Conservation (phyloP, 2,329 filamentous ascomycete species). For the Calonectria hawksworthii region DNA sequence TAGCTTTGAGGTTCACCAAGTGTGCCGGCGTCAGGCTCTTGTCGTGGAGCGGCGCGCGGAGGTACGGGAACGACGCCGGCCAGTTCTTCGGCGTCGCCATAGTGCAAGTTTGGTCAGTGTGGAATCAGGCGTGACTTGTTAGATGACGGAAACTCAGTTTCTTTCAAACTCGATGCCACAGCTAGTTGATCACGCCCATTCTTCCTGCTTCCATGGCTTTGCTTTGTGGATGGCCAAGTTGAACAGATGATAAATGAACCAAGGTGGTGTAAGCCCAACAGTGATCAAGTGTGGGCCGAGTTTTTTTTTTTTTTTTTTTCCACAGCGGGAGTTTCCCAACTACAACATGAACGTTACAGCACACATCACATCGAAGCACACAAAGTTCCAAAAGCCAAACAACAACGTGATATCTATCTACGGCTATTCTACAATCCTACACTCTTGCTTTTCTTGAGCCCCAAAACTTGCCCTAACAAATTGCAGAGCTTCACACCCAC, state of each 20-base stretch:
- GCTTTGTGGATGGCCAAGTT: too few relatives aligned
- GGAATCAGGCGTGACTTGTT: background rate
- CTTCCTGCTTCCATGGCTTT: background rate
- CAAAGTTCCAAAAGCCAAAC: slow-evolving; percentile 3
- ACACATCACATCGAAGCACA: background rate
- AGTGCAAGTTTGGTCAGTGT: background rate
- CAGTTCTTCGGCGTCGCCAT: slow-evolving; percentile 68
- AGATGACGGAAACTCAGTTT: background rate
- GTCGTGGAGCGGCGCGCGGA: slow-evolving; percentile 64
- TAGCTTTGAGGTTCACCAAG: slow-evolving; percentile 53
- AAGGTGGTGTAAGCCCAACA: background rate
- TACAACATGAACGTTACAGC: background rate
- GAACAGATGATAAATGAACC: background rate
- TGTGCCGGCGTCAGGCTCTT: slow-evolving; percentile 60
- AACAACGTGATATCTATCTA: slow-evolving; percentile 34
- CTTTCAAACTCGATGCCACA: too few relatives aligned
- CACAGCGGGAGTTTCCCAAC: background rate
- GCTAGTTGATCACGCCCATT: background rate
- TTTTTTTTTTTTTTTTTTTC: background rate
- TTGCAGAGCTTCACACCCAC: slow-evolving; percentile 12
- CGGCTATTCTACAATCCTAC: slow-evolving; percentile 44
- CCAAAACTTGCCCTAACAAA: slow-evolving; percentile 13
- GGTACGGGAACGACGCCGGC: slow-evolving; percentile 67
- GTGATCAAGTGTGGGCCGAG: background rate
- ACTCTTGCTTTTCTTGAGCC: slow-evolving; percentile 24